Base-by-base conservation (phyloP, 352 stramenopile species). In the Achlya hypogyna region DNA sequence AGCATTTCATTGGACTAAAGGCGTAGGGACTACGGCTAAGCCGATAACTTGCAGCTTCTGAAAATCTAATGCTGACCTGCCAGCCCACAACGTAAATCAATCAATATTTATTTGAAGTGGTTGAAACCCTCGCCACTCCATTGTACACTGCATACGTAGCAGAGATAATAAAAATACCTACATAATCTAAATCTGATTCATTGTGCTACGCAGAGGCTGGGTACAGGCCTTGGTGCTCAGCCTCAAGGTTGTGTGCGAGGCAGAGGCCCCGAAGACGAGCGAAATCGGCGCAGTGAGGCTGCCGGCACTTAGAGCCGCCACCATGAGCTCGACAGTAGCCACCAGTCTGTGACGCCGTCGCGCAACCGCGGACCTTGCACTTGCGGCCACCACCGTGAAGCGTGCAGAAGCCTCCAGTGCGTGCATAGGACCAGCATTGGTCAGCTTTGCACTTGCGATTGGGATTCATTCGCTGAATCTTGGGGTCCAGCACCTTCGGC, bases 331-430 rank as follows among this genome's bases (percentile, higher is more conserved):
- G 31, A 34, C 63, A 69, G 29, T 53, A 69, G 51, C 63, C 63
- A 35, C 54, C 54, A 31, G 63, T 69, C 43, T 65, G 63, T 5
- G 63, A 69, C 27, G 63, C 52, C 20, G 51, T 69, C 28, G 22
- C 31, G 38, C 63, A 69, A 8, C 18, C n/a, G 31, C 52, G 32
- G 10, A 52, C 63, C 29, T 69, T 65, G 63, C 63, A 69, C 53
- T 69, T 69, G n/a, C 54, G 51, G 2, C 63, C 63, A n/a, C 63
- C 63, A 34, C 63, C 63, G 32, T 69, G 63, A 9, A 62, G 25
- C 1, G 63, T 69, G 63, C 63, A 69, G 42, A 42, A 69, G 20
- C 63, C 63, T 5, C 63, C 63, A 12, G 32, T 69, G 20, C 51
- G 54, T 4, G 54, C 63, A 27, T 65, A 69, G 18, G 63, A 69